Percentiles rank a stretch among this genome's conserved stretches.
Conservation (phyloP, 768 basidiomycete genomes). For the Lactarius hengduanensis region DNA sequence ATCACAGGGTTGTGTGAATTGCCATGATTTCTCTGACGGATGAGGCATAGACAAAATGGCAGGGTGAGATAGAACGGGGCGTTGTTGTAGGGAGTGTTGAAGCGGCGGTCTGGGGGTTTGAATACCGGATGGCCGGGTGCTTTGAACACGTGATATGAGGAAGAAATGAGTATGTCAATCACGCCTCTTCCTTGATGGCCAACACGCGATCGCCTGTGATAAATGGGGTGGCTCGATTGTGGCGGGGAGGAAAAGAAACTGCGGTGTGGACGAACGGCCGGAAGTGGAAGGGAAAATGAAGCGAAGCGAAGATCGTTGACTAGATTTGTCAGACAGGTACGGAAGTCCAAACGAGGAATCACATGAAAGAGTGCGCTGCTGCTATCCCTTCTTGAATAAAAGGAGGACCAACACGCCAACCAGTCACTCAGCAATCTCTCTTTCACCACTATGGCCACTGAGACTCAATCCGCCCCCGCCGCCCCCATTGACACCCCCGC, state of each 20-base stretch:
- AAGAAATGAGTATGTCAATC: not conserved
- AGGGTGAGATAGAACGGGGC: not conserved
- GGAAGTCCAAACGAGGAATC: constrained; percentile 8
- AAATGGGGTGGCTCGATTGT: not conserved
- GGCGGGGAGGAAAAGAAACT: not conserved
- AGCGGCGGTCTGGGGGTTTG: not conserved
- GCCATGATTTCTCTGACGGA: constrained; percentile 1
- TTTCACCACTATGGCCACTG: constrained; percentile 39
- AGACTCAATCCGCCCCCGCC: constrained; percentile 34
- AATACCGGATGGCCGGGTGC: not conserved
- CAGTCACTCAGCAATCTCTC: not conserved
- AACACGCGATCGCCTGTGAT: not conserved
- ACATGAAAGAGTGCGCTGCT: constrained; percentile 15
- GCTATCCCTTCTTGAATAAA: constrained; percentile 10
- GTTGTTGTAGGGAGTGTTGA: not conserved
- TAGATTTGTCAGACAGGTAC: not conserved
- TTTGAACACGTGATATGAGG: not conserved
- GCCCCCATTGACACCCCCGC: too few relatives aligned
- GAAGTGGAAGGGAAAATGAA: not conserved
- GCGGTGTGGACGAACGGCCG: not conserved
- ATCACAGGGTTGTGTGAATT: not conserved
- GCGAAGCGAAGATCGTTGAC: not conserved
- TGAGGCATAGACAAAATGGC: not conserved
- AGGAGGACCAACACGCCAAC: not conserved
- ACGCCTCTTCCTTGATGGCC: not conserved